Conservation (phyloP, 768 basidiomycete genomes). For the Phaeolepiota aurea region DNA sequence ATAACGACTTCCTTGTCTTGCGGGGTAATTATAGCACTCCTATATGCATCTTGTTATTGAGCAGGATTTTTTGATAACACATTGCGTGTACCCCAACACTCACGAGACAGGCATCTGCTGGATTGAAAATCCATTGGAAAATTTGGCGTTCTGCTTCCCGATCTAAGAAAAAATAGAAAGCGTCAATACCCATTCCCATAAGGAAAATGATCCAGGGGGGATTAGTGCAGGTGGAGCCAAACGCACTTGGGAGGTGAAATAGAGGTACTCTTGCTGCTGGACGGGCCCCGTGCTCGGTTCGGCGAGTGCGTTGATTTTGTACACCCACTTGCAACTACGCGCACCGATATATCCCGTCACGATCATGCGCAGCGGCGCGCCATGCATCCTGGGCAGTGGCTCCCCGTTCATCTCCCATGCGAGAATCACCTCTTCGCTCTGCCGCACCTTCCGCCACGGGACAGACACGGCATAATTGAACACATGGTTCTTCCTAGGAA, state of each 20-base stretch:
- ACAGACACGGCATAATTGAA: constrained; percentile 38
- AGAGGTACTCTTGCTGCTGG: constrained; percentile 44
- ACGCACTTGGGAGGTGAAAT: constrained; percentile 43
- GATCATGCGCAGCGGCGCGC: constrained; percentile 40
- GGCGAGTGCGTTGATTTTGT: constrained; percentile 39
- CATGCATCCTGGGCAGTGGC: constrained; percentile 42
- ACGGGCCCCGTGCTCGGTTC: constrained; percentile 44
- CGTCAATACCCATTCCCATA: too few relatives aligned
- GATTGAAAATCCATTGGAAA: constrained; percentile 49
- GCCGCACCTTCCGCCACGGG: constrained; percentile 38
- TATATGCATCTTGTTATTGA: constrained; percentile 7
- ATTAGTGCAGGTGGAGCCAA: too few relatives aligned
- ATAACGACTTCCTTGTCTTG: constrained; percentile 35
- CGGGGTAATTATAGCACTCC: constrained; percentile 42
- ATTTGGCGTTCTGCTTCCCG: constrained; percentile 44
- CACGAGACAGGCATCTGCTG: constrained; percentile 53
- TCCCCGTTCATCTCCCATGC: constrained; percentile 47
- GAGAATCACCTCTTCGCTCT: constrained; percentile 38
- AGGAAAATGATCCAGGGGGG: too few relatives aligned
- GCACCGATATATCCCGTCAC: constrained; percentile 49
- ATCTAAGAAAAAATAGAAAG: constrained; percentile 19
- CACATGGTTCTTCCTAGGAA: constrained; percentile 21
- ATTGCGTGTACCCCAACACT: too few relatives aligned
- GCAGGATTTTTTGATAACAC: neutral
- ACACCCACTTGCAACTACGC: constrained; percentile 45